Base-by-base conservation (phyloP, 108 stramenopile species). In the Fragilaria crotonensis region DNA sequence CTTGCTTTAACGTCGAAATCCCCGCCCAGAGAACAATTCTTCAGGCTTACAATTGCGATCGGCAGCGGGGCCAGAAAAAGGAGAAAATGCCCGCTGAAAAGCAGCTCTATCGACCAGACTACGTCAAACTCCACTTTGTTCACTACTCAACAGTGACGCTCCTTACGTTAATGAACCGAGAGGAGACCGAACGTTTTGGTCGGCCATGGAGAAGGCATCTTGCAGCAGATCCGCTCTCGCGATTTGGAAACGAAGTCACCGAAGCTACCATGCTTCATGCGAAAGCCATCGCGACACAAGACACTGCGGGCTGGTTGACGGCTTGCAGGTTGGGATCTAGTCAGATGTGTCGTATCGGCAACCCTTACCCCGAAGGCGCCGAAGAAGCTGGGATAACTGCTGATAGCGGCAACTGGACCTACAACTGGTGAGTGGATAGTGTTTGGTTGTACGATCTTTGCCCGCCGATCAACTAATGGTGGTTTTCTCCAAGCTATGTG, bases 201-300 rank as follows among this genome's bases (percentile, higher is more conserved):
- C 27, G 60, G 25, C 55, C 23, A 30, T 77, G 0, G 25, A 60
- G 66, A 58, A 36, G 71, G 51, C 64, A 69, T 59, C 31, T 74
- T 65, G 71, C 81, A 20, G 1, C 70, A 32, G 78, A 76, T 54
- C 76, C 78, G 5, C 53, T 71, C 31, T 69, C 72, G 29, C 70
- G 83, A 36, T 75, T 77, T 67, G 73, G 66, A 2, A 75, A 84
- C 57, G 92, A 93, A 71, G 60, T 70, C 20, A 73, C 64, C 2
- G 92, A 89, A 67, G 89, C 73, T 41, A 73, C 82, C 3, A 93
- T 93, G 92, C 71, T 93, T 14, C 92, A 93, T 59, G 79, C 83
- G 50, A 93, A 93, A 60, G 78, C 88, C 1, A 85, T 88, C 41
- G 86, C 87, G 4, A 73, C 69, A 19, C 66, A 73, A 28, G 87